Conservation (phyloP, 148 eudicot species). For the Talinum fruticosum region DNA sequence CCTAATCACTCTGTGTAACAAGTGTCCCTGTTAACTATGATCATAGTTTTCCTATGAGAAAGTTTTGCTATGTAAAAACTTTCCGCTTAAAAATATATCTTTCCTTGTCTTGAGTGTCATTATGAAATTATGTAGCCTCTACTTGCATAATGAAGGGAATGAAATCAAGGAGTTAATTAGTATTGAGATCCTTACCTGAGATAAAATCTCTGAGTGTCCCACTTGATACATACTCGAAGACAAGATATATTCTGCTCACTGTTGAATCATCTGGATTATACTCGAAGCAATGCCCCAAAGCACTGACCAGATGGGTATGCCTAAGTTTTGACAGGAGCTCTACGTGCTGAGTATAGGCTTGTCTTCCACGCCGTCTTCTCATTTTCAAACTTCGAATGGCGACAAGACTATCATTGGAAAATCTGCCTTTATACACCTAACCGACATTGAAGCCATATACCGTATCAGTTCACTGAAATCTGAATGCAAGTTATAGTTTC, state of each 20-base stretch:
- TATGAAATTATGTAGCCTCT: background rate
- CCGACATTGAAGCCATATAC: background rate
- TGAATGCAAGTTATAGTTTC: background rate
- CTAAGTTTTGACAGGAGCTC: constrained; percentile 75
- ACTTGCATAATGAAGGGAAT: background rate
- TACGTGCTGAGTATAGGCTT: constrained; percentile 60
- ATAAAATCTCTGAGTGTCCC: constrained; percentile 58
- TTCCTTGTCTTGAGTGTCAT: too few relatives aligned
- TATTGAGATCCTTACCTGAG: constrained; percentile 37
- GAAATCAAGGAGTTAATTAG: background rate
- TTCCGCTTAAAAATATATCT: too few relatives aligned
- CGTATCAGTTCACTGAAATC: background rate
- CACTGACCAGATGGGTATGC: constrained; percentile 61
- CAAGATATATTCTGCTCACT: constrained; percentile 46
- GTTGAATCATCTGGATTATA: constrained; percentile 58
- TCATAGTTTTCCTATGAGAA: too few relatives aligned
- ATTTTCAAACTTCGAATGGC: constrained; percentile 66
- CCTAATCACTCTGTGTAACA: too few relatives aligned
- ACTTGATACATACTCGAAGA: constrained; percentile 64
- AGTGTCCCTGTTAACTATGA: too few relatives aligned
- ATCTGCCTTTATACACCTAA: constrained; percentile 65
- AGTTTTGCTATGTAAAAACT: too few relatives aligned
- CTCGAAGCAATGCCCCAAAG: constrained; percentile 80
- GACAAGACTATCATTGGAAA: constrained; percentile 47
- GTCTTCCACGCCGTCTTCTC: constrained; percentile 54